Base-by-base conservation (phyloP, 2,329 filamentous ascomycete genomes). In the Aureobasidium sp. region DNA sequence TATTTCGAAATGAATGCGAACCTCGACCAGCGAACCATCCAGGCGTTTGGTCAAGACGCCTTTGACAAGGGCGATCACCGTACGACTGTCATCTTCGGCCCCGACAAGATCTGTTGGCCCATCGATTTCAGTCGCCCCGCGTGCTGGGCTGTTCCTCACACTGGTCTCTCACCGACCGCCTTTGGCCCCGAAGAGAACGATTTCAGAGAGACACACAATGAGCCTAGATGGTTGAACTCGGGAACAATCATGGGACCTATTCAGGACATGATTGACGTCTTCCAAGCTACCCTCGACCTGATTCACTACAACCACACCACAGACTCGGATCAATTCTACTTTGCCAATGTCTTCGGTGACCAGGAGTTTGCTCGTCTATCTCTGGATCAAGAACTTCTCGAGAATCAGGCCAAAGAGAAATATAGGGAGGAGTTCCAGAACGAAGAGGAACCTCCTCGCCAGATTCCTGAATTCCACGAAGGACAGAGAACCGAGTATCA, bases 1-100 rank as follows among this genome's bases (percentile, higher is more conserved):
- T 89, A 88, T 71, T 82, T 85, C 65, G 74, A 77, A 15, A 73
- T 84, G 17, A 70, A 82, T 20, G 74, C 37, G 2, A 52, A 59
- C 27, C 61, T 47, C 66, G 68, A 50, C 63, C 64, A 67, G 66
- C 47, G 50, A 32, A 55, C 61, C 36, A 53, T 53, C 13, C 39
- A 62, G 27, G 44, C 51, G 15, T 62, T 41, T n/a, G 61, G 61
- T 6, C 50, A 50, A 41, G 43, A 62, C 26, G 50, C 52, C 20
- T 55, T 56, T n/a, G 41, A 47, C 32, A 34, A 39, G 34, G 57
- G 57, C 46, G 44, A 60, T 24, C 57, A 60, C n/a, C 46, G 44
- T 26, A 60, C 57, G 36, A 70, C 67, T 26, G 67, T 72, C 48
- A 60, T 72, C 7, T 72, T 72, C 39, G 70, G 69, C 8, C 69